A percentile compares a stretch with the other conserved stretches of the same genome.
phyloP scores from a whole-genome alignment of 2,329 filamentous ascomycete genomes.

The Paecilomyces sp. region DNA sequence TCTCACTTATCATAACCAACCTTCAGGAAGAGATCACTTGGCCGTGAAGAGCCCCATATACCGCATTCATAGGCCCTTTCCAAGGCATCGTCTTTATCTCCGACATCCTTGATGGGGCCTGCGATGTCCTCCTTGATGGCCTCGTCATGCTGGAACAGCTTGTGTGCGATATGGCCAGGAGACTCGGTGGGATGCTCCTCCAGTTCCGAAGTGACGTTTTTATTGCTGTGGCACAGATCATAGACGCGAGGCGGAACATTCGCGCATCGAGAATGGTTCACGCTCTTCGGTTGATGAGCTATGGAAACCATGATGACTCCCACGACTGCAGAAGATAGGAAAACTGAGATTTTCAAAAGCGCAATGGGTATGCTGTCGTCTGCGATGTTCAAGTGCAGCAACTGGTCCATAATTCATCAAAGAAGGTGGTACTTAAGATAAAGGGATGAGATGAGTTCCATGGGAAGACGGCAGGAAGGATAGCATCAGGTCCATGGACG shows the following conservation, averaged over 20 bases:
- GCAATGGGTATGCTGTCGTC: background rate
- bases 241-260: slow-evolving; percentile 43
- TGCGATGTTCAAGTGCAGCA: background rate
- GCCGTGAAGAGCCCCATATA: slow-evolving; percentile 57
- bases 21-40: slow-evolving; percentile 61
- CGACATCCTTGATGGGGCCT: slow-evolving; percentile 11
- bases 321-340: background rate
- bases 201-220: slow-evolving; percentile 53
- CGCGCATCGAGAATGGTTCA: slow-evolving; percentile 6
- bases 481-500: background rate
- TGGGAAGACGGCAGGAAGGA: background rate
- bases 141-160: slow-evolving; percentile 42
- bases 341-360: background rate
- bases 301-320: background rate
- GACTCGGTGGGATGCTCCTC: slow-evolving; percentile 47
- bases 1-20: slow-evolving; percentile 25
- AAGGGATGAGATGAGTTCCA: background rate
- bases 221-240: slow-evolving; percentile 44
- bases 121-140: slow-evolving; percentile 18
- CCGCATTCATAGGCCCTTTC: slow-evolving; percentile 55
- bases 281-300: slow-evolving; percentile 9
- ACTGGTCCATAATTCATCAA: background rate
- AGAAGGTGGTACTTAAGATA: background rate
- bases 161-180: slow-evolving; percentile 49
- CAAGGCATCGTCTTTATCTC: slow-evolving; percentile 37